Percentiles rank a stretch among this genome's conserved stretches.
phyloP scores from a whole-genome alignment of 139 green algal species.

The Chlorella vulgaris region DNA sequence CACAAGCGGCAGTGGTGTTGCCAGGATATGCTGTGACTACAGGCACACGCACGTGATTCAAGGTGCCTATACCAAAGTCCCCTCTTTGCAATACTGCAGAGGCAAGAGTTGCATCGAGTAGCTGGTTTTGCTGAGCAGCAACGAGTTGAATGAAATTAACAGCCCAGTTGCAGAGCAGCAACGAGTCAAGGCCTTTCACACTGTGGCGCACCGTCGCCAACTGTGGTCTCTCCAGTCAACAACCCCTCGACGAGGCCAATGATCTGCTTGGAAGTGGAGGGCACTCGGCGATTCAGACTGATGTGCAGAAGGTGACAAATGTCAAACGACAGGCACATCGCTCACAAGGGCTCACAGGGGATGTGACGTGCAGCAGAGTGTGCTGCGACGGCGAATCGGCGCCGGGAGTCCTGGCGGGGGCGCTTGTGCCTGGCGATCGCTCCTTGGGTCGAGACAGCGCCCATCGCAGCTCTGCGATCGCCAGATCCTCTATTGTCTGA shows the following conservation, averaged over 20 bases:
- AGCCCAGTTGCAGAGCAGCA: too few species aligned
- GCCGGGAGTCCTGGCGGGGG: not conserved
- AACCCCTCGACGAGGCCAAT: too few species aligned
- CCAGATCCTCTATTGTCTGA: not conserved
- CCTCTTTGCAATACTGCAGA: not conserved
- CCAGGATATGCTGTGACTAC: too few species aligned
- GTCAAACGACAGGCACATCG: too few species aligned
- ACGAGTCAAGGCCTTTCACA: too few species aligned
- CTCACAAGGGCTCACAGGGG: not conserved
- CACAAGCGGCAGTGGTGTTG: too few species aligned
- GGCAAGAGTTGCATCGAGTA: not conserved
- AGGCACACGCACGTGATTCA: slow-evolving; percentile 7
- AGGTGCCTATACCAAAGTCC: slow-evolving; percentile 32
- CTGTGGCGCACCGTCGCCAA: too few species aligned
- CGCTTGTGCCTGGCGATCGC: not conserved
- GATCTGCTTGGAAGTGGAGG: not conserved
- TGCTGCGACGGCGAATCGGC: too few species aligned
- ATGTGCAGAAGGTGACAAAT: not conserved
- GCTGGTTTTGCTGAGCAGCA: not conserved
- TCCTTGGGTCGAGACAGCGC: not conserved
- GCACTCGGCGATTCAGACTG: not conserved
- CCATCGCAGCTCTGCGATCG: not conserved
- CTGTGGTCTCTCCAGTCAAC: too few species aligned
- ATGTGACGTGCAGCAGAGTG: not conserved
- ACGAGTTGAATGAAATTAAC: too few species aligned